Percentiles rank a stretch among this genome's conserved stretches.
phyloP scores from a whole-genome alignment of 169 alveolate genomes.

The Theileria sp. region DNA sequence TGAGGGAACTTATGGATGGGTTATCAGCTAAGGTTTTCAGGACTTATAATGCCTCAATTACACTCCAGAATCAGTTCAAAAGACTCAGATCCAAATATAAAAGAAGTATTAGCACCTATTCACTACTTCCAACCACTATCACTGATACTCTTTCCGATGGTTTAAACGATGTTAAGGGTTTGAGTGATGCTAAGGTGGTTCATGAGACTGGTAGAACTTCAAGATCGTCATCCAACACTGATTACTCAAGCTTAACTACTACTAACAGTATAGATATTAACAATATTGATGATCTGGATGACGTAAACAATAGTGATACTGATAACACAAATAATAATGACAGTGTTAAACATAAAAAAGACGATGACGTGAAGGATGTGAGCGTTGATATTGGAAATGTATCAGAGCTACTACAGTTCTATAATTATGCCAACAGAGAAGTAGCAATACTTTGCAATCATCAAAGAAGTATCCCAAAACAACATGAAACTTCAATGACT shows the following conservation, averaged over 20 bases:
- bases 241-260: slow-evolving; percentile 31
- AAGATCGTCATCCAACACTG: slow-evolving; percentile 25
- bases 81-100: slow-evolving; percentile 23
- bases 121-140: not conserved
- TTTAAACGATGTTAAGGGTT: slow-evolving; percentile 11
- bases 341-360: slow-evolving; percentile 25
- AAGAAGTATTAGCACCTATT: not conserved
- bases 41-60: slow-evolving; percentile 98
- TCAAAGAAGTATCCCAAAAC: slow-evolving; percentile 91
- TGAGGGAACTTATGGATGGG: slow-evolving; percentile 95
- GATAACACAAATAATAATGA: not conserved
- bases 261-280: slow-evolving; percentile 29
- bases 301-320: not conserved
- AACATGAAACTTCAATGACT: slow-evolving; percentile 90
- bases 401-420: slow-evolving; percentile 88
- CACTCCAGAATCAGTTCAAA: slow-evolving; percentile 89
- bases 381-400: slow-evolving; percentile 79
- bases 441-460: slow-evolving; percentile 99
- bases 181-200: slow-evolving; percentile 12
- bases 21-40: slow-evolving; percentile 99
- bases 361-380: slow-evolving; percentile 61
- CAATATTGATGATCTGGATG: slow-evolving; percentile 25
- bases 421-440: slow-evolving; percentile 95
- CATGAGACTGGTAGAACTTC: slow-evolving; percentile 30
- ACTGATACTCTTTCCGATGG: not conserved